phyloP scores from a whole-genome alignment of 176 grass and related monocot species.

The barley (Hordeum vulgare) region DNA sequence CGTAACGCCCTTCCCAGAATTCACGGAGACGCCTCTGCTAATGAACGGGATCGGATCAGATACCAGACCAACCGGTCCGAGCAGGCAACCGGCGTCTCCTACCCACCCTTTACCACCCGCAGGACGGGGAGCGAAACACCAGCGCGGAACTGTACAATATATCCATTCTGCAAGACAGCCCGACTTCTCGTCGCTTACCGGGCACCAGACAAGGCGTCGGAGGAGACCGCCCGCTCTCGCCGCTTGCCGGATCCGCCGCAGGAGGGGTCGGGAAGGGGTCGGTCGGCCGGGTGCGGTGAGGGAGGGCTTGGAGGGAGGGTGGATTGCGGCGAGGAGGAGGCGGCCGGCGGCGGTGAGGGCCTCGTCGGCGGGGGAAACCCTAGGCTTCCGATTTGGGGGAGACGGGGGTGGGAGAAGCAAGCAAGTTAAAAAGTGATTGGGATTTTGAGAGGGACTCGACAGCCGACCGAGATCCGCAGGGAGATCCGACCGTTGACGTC shows the following conservation, averaged over 20 bases:
- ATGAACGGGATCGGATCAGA: not conserved
- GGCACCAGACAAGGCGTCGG: not conserved
- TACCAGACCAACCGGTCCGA: not conserved
- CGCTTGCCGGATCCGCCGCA: not conserved
- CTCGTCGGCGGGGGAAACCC: constrained; percentile 3
- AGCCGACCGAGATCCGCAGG: not conserved
- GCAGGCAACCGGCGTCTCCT: not conserved
- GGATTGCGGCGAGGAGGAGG: not conserved
- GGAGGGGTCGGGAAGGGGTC: not conserved
- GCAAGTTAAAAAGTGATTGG: not conserved
- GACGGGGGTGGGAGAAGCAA: not conserved
- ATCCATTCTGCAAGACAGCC: not conserved
- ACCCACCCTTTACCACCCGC: not conserved
- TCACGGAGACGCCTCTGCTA: not conserved
- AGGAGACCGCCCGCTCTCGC: not conserved
- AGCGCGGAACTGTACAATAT: not conserved
- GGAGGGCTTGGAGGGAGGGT: not conserved
- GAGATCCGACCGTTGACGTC: constrained; percentile 18
- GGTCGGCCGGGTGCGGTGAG: not conserved
- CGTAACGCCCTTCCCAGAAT: not conserved
- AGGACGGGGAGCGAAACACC: not conserved
- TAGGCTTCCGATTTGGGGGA: constrained; percentile 8
- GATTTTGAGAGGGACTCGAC: constrained; percentile 10
- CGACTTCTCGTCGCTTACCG: not conserved
- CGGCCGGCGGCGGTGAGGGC: not conserved